Base-by-base conservation (phyloP, 331 rosid species). In the Pyracantha coccinea region DNA sequence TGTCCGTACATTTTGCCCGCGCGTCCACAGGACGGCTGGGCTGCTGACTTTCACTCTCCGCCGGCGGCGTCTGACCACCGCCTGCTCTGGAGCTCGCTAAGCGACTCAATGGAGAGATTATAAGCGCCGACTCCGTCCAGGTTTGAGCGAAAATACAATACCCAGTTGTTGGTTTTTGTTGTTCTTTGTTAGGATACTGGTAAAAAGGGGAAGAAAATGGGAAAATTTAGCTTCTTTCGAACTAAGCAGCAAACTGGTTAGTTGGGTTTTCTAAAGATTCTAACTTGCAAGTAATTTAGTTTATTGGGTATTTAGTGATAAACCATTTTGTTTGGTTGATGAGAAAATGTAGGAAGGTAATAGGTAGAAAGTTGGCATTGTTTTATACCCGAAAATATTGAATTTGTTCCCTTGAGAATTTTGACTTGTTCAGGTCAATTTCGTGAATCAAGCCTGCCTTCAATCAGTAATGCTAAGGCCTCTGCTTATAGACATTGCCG, bases 111-210 rank as follows among this genome's bases (percentile, higher is more conserved):
- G 97, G 97, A 7, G 97, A 94, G 87, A 94, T 94, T 62, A 83
- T 94, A 66, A 94, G 96, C 55, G 96, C 99, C 7, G 97, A 94
- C 76, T 94, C 99, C 55, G 97, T 94, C 32, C 96, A 94, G 99
- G 99, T 94, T 58, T 73, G 67, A 16, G 33, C 8, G 16, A 7
- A 55, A 44, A 11, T 10, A 2, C 50, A 70, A 17, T 47, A 35
- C 54, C 29, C 58, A 73, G 29, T 44, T 54, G 5, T 44, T 52
- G 3, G 21, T 31, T 8, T 69, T 65, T 57, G 44, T 0, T 50
- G 15, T 27, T 68, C 12, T 35, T 71, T 54, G 52, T 47, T 74
- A 66, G 53, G 81, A 15, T 68, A 25, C 58, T 27, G 16, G 57
- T 78, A 47, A 68, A 38, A 38, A 64, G 2, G 41, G 44, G 54